Evolutionary conservation across 129 eudicot species (phyloP).

Genomic region (Lonicera japonica): DNA sequence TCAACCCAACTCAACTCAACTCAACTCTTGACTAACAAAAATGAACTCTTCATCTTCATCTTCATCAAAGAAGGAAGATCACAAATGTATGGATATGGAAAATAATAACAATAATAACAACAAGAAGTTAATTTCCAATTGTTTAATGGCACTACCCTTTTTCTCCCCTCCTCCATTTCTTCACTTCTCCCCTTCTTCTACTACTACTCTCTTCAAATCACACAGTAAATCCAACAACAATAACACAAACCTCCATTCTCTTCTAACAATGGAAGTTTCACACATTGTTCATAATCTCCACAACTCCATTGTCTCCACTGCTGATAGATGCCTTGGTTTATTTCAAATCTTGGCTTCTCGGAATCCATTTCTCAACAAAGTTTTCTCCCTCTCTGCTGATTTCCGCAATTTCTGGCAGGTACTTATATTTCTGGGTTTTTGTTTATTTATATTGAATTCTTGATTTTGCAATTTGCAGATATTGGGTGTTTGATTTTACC

Average conservation of each 20-base stretch:
- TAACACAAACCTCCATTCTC: conserved; percentile 28
- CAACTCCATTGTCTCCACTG: conserved; percentile 16
- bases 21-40: no score
- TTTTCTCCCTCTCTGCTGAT: conserved; percentile 32
- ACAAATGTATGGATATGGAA: no score
- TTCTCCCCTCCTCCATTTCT: conserved; percentile 22
- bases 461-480: no score
- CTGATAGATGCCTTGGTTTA: conserved; percentile 29
- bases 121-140: conserved; percentile 14
- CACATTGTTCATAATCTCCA: conserved; percentile 34
- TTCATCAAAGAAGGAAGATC: no score
- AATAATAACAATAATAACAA: no score
- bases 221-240: not conserved
- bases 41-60: no score
- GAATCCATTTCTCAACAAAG: conserved; percentile 36
- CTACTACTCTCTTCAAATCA: conserved; percentile 25
- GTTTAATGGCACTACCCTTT: conserved; percentile 34
- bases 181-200: not conserved
- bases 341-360: conserved; percentile 32
- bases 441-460: no score
- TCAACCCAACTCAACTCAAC: no score
- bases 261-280: conserved; percentile 19
- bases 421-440: not conserved
- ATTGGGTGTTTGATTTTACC: no score
- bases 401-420: conserved; percentile 44